Evolutionary conservation across 2,329 filamentous ascomycete species (phyloP), one percentile per base, ranked within the genome.

Genomic region (Cladophialophora psammophila): DNA sequence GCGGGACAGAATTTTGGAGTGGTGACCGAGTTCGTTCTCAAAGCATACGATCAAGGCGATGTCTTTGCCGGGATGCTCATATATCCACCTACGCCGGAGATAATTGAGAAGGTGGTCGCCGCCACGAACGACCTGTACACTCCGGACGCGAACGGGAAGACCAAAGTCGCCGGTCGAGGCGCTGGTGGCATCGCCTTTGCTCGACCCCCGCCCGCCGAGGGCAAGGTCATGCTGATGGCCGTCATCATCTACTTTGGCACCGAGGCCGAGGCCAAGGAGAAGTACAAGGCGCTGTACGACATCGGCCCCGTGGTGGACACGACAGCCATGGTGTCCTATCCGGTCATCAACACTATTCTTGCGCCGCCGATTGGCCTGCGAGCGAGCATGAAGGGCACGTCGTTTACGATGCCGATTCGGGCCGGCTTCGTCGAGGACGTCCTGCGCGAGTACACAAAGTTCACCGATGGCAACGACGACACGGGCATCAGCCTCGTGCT

Each of bases 351-450:
- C 69, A 75, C 72, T 2, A 67, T 79, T 0, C 72, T 76, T 45
- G 81, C 81, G 67, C 76, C 74, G 0, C 76, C 76, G 45, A 76
- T 78, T 10, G 76, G 75, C 0, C 74, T 78, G n/a, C 77, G 80
- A 2, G 76, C 76, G 53, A 76, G 80, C 3, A 79, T 81, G 65
- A 82, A 83, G 63, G 82, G 82, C 0, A 75, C 81, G 9, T 83
- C 81, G 60, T 81, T 80, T 69, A 77, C 79, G 6, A 76, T 81
- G 32, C 81, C 83, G 0, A 71, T 85, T 26, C 75, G 75, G 20
- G 72, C 72, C 5, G 67, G 68, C 0, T 79, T 81, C 57, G 71
- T 76, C 26, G 69, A 77, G 63, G 65, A 71, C 5, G 71, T 79
- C 4, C 73, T 77, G 6, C 72, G 76, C 1, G 69, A 61, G 1